Conservation (phyloP, 2,329 filamentous ascomycete species). For the Ascosphaera pollenicola region DNA sequence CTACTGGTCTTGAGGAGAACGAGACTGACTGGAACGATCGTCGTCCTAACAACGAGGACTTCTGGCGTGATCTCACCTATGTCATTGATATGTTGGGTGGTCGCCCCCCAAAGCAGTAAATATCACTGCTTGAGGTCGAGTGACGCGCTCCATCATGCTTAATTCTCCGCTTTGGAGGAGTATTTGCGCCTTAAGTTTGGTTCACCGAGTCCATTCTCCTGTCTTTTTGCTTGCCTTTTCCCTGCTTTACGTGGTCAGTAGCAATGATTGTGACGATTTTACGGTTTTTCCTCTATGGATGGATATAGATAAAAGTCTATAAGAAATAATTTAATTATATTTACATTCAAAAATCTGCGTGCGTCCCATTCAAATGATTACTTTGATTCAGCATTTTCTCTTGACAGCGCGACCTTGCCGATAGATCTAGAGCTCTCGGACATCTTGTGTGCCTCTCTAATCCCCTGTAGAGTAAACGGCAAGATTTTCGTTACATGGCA, state of each 20-base stretch:
- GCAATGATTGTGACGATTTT: conserved; percentile 2
- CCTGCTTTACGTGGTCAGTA: not conserved
- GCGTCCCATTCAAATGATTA: not conserved
- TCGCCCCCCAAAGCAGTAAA: conserved; percentile 25
- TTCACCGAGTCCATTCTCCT: not conserved
- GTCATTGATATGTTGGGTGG: conserved; percentile 72
- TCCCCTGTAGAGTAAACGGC: conserved; percentile 15
- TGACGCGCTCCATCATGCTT: conserved; percentile 5
- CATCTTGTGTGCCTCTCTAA: conserved; percentile 18
- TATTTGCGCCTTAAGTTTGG: conserved; percentile 4
- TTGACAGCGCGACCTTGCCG: conserved; percentile 2
- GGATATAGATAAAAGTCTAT: not conserved
- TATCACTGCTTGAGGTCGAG: conserved; percentile 5
- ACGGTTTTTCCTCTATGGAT: not conserved
- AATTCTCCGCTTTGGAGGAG: conserved; percentile 10
- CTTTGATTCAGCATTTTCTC: not conserved
- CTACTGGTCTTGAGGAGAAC: conserved; percentile 47
- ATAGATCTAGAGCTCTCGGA: conserved; percentile 17
- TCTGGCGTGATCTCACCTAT: conserved; percentile 62
- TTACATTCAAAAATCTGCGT: not conserved
- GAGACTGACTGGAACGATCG: conserved; percentile 90
- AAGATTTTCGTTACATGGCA: conserved; percentile 18
- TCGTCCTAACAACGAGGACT: conserved; percentile 51
- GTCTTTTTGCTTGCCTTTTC: not conserved
- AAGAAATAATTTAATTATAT: not conserved